Evolutionary conservation across 2,329 filamentous ascomycete species (phyloP).

Genomic region (Trichoderma sp.): DNA sequence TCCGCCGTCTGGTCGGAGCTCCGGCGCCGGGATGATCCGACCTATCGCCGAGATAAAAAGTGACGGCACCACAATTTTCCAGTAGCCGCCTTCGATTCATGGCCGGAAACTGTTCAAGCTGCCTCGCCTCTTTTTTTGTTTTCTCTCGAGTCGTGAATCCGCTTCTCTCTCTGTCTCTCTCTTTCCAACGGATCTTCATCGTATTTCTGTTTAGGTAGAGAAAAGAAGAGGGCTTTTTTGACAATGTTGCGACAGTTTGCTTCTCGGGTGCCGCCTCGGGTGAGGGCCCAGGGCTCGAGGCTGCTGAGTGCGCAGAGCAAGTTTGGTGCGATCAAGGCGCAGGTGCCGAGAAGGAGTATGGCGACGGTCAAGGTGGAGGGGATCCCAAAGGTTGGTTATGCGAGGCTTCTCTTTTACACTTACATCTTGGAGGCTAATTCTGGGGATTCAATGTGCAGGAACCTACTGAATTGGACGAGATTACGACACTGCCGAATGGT

Average conservation of each 20-base stretch:
- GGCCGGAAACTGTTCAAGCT: neutral
- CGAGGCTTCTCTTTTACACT: neutral
- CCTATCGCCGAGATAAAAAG: constrained; percentile 23
- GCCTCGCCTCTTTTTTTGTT: neutral
- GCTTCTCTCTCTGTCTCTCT: no score
- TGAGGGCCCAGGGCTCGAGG: constrained; percentile 27
- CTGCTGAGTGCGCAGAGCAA: constrained; percentile 26
- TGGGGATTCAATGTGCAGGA: constrained; percentile 45
- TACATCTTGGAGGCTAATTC: neutral
- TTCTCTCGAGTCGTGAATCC: neutral
- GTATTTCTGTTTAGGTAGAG: neutral
- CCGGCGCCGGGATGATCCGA: constrained; percentile 24
- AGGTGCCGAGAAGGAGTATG: constrained; percentile 28
- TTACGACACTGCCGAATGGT: constrained; percentile 88
- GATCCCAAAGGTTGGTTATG: constrained; percentile 33
- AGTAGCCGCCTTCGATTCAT: neutral
- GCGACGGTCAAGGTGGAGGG: constrained; percentile 37
- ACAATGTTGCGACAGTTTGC: constrained; percentile 39
- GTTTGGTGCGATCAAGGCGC: neutral
- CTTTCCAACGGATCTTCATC: neutral
- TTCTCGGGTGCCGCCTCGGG: constrained; percentile 32
- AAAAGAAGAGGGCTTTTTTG: neutral
- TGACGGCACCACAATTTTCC: constrained; percentile 16
- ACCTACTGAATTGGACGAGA: constrained; percentile 78
- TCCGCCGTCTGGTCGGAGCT: constrained; percentile 12